Base-by-base conservation (phyloP, 768 basidiomycete species). In the Hortiboletus flavorubellus region DNA sequence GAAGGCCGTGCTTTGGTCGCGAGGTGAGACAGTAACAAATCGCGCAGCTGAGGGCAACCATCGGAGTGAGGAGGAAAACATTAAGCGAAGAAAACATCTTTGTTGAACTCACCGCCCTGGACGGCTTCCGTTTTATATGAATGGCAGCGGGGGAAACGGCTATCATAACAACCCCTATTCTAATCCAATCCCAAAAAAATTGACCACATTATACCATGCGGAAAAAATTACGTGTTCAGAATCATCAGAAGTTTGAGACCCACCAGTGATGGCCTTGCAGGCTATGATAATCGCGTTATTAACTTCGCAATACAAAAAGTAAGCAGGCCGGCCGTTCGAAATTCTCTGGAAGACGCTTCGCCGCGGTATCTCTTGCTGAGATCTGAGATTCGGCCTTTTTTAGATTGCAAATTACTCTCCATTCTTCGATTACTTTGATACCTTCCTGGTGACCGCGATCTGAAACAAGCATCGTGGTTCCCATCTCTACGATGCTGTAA, bases 321-420 rank as follows among this genome's bases (percentile, higher is more conserved):
- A 49, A 51, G n/a, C 46, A 14, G 46, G 57, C 26, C 23, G 46
- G 35, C 57, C 37, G 26, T 49, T 56, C 48, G 45, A 55, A 64
- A 34, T 40, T 62, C 45, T 50, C 44, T 18, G 18, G 15, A 42
- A 40, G 45, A 37, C 47, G 26, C 58, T 62, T 68, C 64, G 53
- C 67, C 65, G 65, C 67, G 65, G 67, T 66, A 57, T 66, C 64
- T 63, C 59, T 67, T 53, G 57, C 35, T 42, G 18, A 42, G 52
- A 51, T 58, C 43, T 51, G 11, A 49, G 54, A 51, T 58, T 56
- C 49, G 45, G 61, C 31, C 33, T 29, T 51, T 58, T 63, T 49
- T 33, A 33, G 58, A 56, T 63, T 65, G 43, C 34, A 48, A 61
- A 66, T 63, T 66, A 30, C 30, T 37, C 37, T 48, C 42, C 40